Evolutionary conservation across 73 alveolate genomes (phyloP).

Genomic region (Paramecium primaurelia): DNA sequence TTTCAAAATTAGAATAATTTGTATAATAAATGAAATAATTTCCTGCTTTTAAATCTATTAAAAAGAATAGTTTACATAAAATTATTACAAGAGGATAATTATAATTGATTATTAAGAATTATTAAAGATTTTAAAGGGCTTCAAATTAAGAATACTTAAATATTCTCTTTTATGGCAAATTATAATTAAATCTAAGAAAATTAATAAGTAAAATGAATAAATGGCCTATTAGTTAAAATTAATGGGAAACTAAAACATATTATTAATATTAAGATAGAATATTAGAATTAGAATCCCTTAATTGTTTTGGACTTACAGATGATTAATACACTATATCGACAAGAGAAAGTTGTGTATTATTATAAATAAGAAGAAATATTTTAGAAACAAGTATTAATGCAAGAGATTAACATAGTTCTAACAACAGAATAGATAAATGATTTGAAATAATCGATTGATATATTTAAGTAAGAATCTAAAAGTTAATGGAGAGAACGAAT

Average conservation of each 20-base stretch:
- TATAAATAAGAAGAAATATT: background rate
- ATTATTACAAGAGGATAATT: background rate
- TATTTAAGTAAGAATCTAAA: background rate
- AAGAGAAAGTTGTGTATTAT: background rate
- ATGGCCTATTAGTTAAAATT: background rate
- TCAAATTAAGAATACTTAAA: background rate
- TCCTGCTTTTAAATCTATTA: background rate
- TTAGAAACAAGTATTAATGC: background rate
- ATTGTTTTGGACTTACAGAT: background rate
- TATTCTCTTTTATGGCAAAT: background rate
- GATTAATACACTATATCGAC: background rate
- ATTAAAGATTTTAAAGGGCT: background rate
- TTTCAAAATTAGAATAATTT: background rate
- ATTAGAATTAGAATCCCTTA: background rate
- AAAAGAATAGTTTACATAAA: background rate
- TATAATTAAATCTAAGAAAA: background rate
- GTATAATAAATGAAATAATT: background rate
- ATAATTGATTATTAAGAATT: background rate
- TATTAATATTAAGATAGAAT: background rate
- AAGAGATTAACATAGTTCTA: background rate
- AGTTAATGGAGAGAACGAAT: background rate
- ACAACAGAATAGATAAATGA: background rate
- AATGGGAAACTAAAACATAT: slow-evolving; percentile 8
- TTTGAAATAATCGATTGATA: background rate
- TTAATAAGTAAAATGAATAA: background rate